Percentiles rank a stretch among this genome's conserved stretches.
Evolutionary conservation across 1,284 basidiomycete species (phyloP).

Genomic region (Malassezia cuniculi): DNA sequence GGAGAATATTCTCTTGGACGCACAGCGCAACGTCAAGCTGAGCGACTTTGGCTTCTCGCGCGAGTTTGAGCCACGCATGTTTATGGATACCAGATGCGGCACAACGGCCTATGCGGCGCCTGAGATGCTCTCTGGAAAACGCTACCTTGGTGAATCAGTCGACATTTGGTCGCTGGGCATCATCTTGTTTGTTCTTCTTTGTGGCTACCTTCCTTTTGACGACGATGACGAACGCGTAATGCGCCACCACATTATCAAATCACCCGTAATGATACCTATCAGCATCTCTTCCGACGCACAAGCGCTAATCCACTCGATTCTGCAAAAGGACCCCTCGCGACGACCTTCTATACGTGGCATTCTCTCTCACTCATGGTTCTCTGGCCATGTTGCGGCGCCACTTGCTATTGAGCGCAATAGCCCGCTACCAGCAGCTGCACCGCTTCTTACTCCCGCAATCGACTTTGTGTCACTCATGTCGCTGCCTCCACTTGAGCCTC

Average conservation of each 20-base stretch:
- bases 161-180: constrained; percentile 95
- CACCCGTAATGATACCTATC: constrained; percentile 72
- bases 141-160: constrained; percentile 84
- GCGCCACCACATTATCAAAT: constrained; percentile 71
- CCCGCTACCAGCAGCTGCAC: neutral
- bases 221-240: constrained; percentile 85
- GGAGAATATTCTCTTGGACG: constrained; percentile 48
- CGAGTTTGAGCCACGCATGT: constrained; percentile 69
- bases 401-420: neutral
- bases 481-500: constrained; percentile 62
- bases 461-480: constrained; percentile 61
- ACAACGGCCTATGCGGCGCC: constrained; percentile 90
- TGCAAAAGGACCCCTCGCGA: constrained; percentile 64
- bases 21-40: constrained; percentile 49
- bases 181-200: constrained; percentile 84
- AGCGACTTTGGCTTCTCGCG: constrained; percentile 94
- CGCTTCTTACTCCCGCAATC: constrained; percentile 30
- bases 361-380: constrained; percentile 82
- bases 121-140: constrained; percentile 79
- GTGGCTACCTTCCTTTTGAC: constrained; percentile 89
- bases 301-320: constrained; percentile 62
- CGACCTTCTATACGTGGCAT: constrained; percentile 73
- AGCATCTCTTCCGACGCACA: constrained; percentile 72
- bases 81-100: constrained; percentile 91
- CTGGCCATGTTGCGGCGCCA: no score